Conservation (phyloP, 441 rosid species). For the Manihot esculenta region DNA sequence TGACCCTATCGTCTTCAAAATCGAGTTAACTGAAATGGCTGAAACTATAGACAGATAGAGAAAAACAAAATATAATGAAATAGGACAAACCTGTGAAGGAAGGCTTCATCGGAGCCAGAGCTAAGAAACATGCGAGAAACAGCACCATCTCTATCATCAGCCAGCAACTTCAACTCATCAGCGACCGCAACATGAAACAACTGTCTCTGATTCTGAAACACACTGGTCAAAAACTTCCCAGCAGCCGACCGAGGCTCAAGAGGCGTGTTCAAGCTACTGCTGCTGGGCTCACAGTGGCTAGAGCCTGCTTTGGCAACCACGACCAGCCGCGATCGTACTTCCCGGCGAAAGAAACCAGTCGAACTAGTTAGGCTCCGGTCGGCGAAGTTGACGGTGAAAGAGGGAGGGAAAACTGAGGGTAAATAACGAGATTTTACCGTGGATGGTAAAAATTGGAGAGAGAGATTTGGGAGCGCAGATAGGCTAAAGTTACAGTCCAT, state of each 20-base stretch:
- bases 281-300: slow-evolving; percentile 72
- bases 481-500: slow-evolving; percentile 54
- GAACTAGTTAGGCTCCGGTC: not conserved
- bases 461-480: slow-evolving; percentile 26
- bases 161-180: slow-evolving; percentile 66
- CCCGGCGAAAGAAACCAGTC: slow-evolving; percentile 5
- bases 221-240: slow-evolving; percentile 64
- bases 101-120: slow-evolving; percentile 66
- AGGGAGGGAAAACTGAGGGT: slow-evolving; percentile 1
- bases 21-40: too few species aligned
- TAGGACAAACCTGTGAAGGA: slow-evolving; percentile 63
- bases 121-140: slow-evolving; percentile 54
- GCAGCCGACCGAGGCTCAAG: slow-evolving; percentile 61
- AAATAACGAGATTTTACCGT: slow-evolving; percentile 20
- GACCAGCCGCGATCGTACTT: slow-evolving; percentile 8
- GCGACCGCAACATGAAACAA: slow-evolving; percentile 66
- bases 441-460: slow-evolving; percentile 34
- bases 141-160: slow-evolving; percentile 59
- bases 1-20: too few species aligned
- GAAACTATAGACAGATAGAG: too few species aligned
- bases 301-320: slow-evolving; percentile 52
- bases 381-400: not conserved
- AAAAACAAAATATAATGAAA: not conserved
- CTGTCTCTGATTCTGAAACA: slow-evolving; percentile 67
- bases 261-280: slow-evolving; percentile 69